These are phyloP conservation scores for Calonectria pteridis DNA, from an alignment of 2,329 filamentous ascomycete genomes.

Conservation along the genomic window DNA sequence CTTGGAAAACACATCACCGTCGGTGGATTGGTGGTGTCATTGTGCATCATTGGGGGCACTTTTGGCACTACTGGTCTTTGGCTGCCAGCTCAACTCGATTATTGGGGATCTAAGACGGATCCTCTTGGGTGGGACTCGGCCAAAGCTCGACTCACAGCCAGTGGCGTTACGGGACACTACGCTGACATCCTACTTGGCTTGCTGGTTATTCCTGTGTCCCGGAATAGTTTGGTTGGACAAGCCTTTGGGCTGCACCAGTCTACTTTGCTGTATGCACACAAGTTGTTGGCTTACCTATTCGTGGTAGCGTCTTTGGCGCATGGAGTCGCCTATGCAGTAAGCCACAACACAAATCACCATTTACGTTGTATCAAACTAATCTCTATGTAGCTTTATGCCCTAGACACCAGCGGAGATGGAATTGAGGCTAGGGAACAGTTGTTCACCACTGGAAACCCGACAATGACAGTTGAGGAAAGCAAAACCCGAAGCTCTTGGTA, in stretches of 20 bases:
- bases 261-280: slow-evolving; percentile 17
- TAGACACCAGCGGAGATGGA: slow-evolving; percentile 13
- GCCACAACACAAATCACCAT: neutral
- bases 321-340: slow-evolving; percentile 19
- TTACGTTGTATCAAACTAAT: neutral
- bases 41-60: neutral
- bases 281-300: slow-evolving; percentile 17
- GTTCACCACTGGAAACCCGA: slow-evolving; percentile 18
- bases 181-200: slow-evolving; percentile 23
- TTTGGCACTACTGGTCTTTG: slow-evolving; percentile 15
- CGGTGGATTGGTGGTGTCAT: neutral
- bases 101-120: slow-evolving; percentile 21
- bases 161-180: slow-evolving; percentile 23
- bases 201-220: slow-evolving; percentile 22
- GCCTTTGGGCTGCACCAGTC: slow-evolving; percentile 20
- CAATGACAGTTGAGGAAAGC: slow-evolving; percentile 22
- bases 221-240: slow-evolving; percentile 15
- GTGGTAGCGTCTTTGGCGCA: neutral
- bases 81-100: slow-evolving; percentile 14
- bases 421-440: neutral
- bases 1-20: slow-evolving; percentile 11
- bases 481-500: slow-evolving; percentile 17
- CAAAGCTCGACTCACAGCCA: slow-evolving; percentile 20
- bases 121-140: slow-evolving; percentile 22
- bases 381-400: neutral